phyloP scores from a whole-genome alignment of 1,284 basidiomycete genomes.

The Volvariella volvacea region DNA sequence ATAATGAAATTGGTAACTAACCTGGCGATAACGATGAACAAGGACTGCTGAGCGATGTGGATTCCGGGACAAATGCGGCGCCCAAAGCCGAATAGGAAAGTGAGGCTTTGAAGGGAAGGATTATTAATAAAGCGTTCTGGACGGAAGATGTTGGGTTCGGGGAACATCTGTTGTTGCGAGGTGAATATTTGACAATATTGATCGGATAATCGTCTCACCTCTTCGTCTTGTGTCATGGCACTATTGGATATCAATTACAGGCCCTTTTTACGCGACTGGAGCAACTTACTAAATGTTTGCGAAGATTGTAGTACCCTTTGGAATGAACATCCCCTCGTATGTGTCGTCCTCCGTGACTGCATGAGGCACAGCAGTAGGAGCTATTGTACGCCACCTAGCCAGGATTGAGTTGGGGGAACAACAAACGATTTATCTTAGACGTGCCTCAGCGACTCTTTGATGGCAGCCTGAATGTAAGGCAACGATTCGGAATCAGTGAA shows the following conservation, averaged over 20 bases:
- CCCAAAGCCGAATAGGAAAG: conserved; percentile 22
- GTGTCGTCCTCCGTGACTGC: conserved; percentile 18
- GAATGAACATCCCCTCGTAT: conserved; percentile 19
- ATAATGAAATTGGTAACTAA: conserved; percentile 16
- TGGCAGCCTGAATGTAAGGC: conserved; percentile 22
- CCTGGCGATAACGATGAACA: conserved; percentile 26
- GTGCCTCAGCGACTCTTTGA: conserved; percentile 22
- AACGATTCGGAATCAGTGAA: conserved; percentile 20
- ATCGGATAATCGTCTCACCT: conserved; percentile 8
- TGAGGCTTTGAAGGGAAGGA: not conserved
- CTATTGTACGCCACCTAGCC: not conserved
- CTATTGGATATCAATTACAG: too few relatives aligned
- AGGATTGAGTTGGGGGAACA: not conserved
- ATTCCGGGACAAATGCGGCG: conserved; percentile 25
- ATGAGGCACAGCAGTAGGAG: conserved; percentile 18
- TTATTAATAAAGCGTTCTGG: conserved; percentile 41
- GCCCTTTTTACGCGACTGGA: too few relatives aligned
- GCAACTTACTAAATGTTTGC: not conserved
- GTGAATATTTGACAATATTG: conserved; percentile 11
- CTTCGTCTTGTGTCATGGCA: conserved; percentile 16
- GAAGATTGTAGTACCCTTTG: conserved; percentile 20
- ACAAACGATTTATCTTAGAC: conserved; percentile 11
- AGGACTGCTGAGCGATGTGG: conserved; percentile 28
- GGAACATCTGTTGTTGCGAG: conserved; percentile 28
- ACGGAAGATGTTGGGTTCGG: conserved; percentile 37